These are phyloP conservation scores for Canna indica DNA, from an alignment of 176 grass and related monocot genomes.

Conservation along the genomic window DNA sequence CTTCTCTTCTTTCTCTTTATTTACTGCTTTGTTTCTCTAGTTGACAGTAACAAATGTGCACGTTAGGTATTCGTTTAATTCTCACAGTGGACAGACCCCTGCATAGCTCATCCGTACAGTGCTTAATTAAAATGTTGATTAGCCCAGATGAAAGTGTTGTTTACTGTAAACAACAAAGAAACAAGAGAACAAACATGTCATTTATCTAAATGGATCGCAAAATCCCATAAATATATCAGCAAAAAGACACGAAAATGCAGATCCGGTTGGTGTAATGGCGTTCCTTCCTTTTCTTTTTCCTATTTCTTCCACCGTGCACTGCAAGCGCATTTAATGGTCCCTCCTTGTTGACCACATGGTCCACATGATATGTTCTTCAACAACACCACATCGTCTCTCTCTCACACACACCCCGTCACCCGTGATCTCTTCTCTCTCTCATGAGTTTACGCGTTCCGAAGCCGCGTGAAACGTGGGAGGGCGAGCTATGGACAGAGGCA, in stretches of 20 bases:
- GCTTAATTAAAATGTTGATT: too few species aligned
- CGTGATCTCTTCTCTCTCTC: background rate
- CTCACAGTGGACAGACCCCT: too few species aligned
- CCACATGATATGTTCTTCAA: background rate
- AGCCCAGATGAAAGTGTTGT: too few species aligned
- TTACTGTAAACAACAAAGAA: too few species aligned
- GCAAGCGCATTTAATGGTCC: background rate
- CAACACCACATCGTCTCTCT: background rate
- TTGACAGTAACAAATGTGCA: too few species aligned
- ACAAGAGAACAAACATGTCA: too few species aligned
- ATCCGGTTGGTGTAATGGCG: too few species aligned
- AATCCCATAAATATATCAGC: too few species aligned
- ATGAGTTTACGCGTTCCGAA: background rate
- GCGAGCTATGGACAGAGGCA: background rate
- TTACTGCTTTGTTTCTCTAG: background rate
- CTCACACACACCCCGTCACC: background rate
- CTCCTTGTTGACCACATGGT: background rate
- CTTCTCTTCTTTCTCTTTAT: background rate
- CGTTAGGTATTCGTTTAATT: too few species aligned
- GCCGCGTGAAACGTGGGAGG: conserved; percentile 7
- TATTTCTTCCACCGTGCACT: background rate
- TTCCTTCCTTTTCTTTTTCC: background rate
- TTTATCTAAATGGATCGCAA: too few species aligned
- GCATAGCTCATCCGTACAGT: too few species aligned
- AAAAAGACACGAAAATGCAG: too few species aligned